Conservation (phyloP, 768 basidiomycete species). For the Panellus pusillus region DNA sequence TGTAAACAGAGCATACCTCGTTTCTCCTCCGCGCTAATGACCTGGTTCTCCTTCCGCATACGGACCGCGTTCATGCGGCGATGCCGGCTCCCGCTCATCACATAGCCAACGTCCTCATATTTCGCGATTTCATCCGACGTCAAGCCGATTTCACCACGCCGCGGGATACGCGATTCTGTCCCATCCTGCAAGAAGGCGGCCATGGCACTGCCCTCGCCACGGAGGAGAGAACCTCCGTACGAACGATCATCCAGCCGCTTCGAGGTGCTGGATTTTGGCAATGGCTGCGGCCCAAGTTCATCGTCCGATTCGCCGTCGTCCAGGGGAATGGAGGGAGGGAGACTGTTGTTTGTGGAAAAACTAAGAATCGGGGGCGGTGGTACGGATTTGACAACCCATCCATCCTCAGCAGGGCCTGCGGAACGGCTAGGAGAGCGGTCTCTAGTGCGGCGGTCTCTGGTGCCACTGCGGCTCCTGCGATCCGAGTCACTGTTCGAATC, state of each 20-base stretch:
- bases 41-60: constrained; percentile 99
- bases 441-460: constrained; percentile 27
- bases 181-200: constrained; percentile 92
- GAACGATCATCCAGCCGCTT: constrained; percentile 76
- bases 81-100: constrained; percentile 96
- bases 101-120: constrained; percentile 90
- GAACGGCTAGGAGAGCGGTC: constrained; percentile 32
- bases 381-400: constrained; percentile 65
- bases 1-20: constrained; percentile 44
- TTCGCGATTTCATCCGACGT: constrained; percentile 83
- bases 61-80: constrained; percentile 98
- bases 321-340: constrained; percentile 29
- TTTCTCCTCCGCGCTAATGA: constrained; percentile 98
- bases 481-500: constrained; percentile 41
- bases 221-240: constrained; percentile 86
- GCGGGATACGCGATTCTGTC: constrained; percentile 85
- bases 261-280: constrained; percentile 38
- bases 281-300: constrained; percentile 81
- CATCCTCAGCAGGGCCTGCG: constrained; percentile 43
- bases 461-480: constrained; percentile 31
- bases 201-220: constrained; percentile 98
- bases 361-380: constrained; percentile 24
- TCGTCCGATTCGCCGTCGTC: constrained; percentile 52
- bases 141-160: constrained; percentile 97
- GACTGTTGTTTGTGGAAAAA: constrained; percentile 15